These are phyloP conservation scores for Fraxinus dipetala DNA, from an alignment of 305 asterid genomes.

Conservation along the genomic window DNA sequence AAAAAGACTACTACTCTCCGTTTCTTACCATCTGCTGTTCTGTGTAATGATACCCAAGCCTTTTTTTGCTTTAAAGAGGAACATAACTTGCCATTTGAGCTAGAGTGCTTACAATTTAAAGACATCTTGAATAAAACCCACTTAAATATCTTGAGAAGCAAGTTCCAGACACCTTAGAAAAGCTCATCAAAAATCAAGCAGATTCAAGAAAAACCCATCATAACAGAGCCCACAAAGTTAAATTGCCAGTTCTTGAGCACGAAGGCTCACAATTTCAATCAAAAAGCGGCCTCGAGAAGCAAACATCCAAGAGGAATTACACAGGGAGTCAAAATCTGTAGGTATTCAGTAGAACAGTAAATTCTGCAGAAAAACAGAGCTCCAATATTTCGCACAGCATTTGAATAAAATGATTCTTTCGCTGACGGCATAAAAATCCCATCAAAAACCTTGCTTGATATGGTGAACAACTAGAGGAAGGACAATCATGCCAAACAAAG, in stretches of 20 bases:
- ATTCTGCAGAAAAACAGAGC: constrained; percentile 34
- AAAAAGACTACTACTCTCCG: constrained; percentile 37
- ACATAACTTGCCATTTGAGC: constrained; percentile 35
- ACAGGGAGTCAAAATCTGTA: constrained; percentile 12
- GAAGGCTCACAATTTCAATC: constrained; percentile 2
- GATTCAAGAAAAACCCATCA: constrained; percentile 17
- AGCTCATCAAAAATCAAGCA: constrained; percentile 32
- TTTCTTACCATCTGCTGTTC: constrained; percentile 34
- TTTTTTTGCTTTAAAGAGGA: constrained; percentile 38
- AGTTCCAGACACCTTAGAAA: constrained; percentile 28
- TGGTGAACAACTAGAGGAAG: constrained; percentile 21
- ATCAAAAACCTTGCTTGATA: constrained; percentile 31
- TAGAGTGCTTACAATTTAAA: constrained; percentile 36
- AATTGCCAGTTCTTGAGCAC: constrained; percentile 13
- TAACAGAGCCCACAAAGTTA: background rate
- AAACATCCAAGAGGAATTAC: constrained; percentile 2
- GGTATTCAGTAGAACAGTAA: constrained; percentile 19
- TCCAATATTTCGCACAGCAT: constrained; percentile 26
- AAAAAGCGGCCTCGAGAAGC: background rate
- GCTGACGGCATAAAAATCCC: constrained; percentile 28
- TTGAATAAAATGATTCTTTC: constrained; percentile 29
- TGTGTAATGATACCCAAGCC: constrained; percentile 31
- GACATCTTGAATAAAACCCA: constrained; percentile 51
- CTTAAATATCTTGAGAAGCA: constrained; percentile 37
- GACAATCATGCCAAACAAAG: constrained; percentile 41